Conservation (phyloP, 2,329 filamentous ascomycete species). For the Calonectria hongkongensis region DNA sequence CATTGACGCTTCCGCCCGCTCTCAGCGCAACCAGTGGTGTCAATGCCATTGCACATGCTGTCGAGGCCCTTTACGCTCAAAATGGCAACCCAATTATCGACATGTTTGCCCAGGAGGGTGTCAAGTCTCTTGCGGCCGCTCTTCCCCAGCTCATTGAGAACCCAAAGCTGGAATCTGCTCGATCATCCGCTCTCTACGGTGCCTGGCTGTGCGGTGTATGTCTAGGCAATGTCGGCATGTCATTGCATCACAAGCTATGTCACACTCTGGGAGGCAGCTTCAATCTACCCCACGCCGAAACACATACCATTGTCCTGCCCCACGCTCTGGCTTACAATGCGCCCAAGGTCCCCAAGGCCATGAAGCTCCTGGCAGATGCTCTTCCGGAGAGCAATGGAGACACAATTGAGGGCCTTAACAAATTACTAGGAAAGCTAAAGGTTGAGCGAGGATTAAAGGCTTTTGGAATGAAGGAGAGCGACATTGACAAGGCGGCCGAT, state of each 20-base stretch:
- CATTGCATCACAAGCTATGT: constrained; percentile 39
- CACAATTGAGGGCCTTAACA: constrained; percentile 74
- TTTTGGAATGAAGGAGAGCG: constrained; percentile 75
- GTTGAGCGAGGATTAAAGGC: constrained; percentile 72
- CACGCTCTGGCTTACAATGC: constrained; percentile 79
- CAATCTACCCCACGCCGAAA: constrained; percentile 38
- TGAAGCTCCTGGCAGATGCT: constrained; percentile 71
- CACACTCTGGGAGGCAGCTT: constrained; percentile 73
- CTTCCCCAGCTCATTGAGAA: constrained; percentile 72
- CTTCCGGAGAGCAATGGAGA: constrained; percentile 76
- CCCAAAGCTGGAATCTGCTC: constrained; percentile 62
- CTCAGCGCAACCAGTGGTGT: constrained; percentile 76
- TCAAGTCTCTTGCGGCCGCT: constrained; percentile 67
- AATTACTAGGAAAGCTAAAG: constrained; percentile 70
- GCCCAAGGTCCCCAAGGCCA: constrained; percentile 70
- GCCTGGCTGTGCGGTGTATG: constrained; percentile 64
- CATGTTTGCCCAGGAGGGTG: constrained; percentile 72
- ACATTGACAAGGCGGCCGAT: constrained; percentile 76
- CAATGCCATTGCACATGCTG: constrained; percentile 78
- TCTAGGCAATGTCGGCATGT: constrained; percentile 37
- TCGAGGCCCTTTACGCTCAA: constrained; percentile 78
- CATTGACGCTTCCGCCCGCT: constrained; percentile 72
- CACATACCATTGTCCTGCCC: constrained; percentile 69
- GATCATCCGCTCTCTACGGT: constrained; percentile 58
- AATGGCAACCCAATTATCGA: constrained; percentile 77